Evolutionary conservation across 805 yeast species (phyloP).

Genomic region (Hanseniaspora thailandica): DNA sequence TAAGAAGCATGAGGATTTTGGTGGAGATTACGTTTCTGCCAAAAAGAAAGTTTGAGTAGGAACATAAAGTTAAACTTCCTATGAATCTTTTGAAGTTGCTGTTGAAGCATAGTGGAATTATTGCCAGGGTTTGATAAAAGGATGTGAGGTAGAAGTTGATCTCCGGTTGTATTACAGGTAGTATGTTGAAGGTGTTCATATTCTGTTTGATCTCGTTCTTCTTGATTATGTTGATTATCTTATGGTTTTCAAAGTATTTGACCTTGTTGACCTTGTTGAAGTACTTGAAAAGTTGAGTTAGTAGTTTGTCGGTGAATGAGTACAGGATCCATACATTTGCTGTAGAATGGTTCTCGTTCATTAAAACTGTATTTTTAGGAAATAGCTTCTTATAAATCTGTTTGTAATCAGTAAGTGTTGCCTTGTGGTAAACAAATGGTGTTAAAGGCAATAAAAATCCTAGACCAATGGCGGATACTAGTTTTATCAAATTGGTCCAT

Average conservation of each 20-base stretch:
- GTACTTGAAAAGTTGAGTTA: constrained; percentile 36
- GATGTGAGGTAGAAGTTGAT: constrained; percentile 67
- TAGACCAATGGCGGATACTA: constrained; percentile 50
- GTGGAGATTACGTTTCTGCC: constrained; percentile 57
- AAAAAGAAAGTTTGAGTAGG: constrained; percentile 77
- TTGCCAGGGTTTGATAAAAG: constrained; percentile 71
- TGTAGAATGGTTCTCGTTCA: constrained; percentile 94
- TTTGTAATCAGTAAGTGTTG: constrained; percentile 35
- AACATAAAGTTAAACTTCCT: constrained; percentile 80
- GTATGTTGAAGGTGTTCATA: constrained; percentile 37
- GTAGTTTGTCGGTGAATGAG: constrained; percentile 64
- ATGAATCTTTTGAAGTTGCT: constrained; percentile 71
- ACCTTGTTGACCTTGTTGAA: constrained; percentile 7
- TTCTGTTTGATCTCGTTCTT: constrained; percentile 21
- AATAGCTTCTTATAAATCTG: constrained; percentile 61
- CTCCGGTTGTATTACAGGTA: constrained; percentile 71
- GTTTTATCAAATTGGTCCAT: constrained; percentile 48
- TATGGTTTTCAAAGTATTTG: constrained; percentile 12
- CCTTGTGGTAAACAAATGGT: constrained; percentile 43
- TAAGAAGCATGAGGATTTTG: constrained; percentile 60
- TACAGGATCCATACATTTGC: constrained; percentile 96
- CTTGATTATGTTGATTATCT: neutral
- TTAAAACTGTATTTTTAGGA: constrained; percentile 88
- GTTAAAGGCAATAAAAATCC: constrained; percentile 61
- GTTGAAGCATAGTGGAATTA: constrained; percentile 55